These are phyloP conservation scores for Umbilicaria muhlenbergii DNA, from an alignment of 495 filamentous ascomycete species.

Conservation along the genomic window DNA sequence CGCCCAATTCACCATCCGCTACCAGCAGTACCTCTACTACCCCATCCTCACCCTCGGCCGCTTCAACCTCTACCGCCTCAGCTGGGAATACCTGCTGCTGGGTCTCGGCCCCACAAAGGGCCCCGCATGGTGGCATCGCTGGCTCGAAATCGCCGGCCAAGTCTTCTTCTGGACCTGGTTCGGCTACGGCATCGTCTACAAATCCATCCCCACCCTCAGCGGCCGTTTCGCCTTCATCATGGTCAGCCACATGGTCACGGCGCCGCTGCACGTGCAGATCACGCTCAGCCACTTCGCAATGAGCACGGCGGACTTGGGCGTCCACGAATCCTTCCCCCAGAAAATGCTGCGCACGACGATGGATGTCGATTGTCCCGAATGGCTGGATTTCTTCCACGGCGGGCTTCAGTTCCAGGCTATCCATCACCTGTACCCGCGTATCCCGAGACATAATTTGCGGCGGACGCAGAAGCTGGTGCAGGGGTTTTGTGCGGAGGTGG, in stretches of 20 bases:
- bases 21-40: conserved; percentile 81
- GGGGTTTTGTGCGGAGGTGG: conserved; percentile 81
- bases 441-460: conserved; percentile 86
- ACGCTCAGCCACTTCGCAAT: conserved; percentile 95
- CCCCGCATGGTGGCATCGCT: conserved; percentile 76
- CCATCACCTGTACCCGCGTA: conserved; percentile 87
- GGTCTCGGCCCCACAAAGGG: conserved; percentile 71
- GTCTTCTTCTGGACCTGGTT: conserved; percentile 93
- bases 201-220: conserved; percentile 51
- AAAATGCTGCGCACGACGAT: conserved; percentile 96
- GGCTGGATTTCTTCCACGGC: conserved; percentile 94
- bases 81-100: conserved; percentile 63
- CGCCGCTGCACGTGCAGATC: conserved; percentile 86
- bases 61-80: conserved; percentile 83
- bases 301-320: conserved; percentile 81
- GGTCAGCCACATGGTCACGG: conserved; percentile 75
- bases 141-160: conserved; percentile 68
- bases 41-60: conserved; percentile 69
- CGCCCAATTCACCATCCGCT: conserved; percentile 52
- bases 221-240: conserved; percentile 62
- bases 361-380: conserved; percentile 90
- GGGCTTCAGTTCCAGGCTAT: conserved; percentile 95
- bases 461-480: conserved; percentile 66
- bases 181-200: conserved; percentile 71
- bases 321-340: conserved; percentile 82